A percentile compares a stretch with the other conserved stretches of the same genome.
phyloP scores from a whole-genome alignment of 495 filamentous ascomycete species.

The Hypoxylon intermedium region DNA sequence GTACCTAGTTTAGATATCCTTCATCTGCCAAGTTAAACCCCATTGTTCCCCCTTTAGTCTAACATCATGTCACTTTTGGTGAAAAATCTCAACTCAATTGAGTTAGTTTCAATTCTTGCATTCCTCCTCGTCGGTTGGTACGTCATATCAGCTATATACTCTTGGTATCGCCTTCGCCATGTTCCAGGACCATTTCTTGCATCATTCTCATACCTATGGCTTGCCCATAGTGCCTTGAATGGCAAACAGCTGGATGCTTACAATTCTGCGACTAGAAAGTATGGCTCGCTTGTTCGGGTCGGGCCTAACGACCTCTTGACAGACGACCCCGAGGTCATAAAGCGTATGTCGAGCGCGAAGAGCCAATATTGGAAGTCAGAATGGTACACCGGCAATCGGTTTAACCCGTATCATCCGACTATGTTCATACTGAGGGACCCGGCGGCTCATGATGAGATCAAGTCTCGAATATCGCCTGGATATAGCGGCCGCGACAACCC shows the following conservation, averaged over 20 bases:
- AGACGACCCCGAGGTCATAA: neutral
- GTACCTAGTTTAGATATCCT: too few relatives aligned
- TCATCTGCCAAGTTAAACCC: too few relatives aligned
- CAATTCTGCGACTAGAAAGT: constrained; percentile 16
- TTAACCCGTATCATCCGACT: constrained; percentile 49
- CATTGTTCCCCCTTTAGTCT: neutral
- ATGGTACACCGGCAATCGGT: constrained; percentile 51
- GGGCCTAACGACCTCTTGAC: constrained; percentile 40
- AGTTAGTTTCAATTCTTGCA: neutral
- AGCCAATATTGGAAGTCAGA: constrained; percentile 40
- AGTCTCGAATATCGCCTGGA: constrained; percentile 13
- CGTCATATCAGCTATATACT: constrained; percentile 21
- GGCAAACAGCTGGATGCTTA: constrained; percentile 25
- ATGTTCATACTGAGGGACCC: constrained; percentile 45
- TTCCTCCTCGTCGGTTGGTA: constrained; percentile 11
- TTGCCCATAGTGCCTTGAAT: constrained; percentile 19
- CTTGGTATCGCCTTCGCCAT: constrained; percentile 41
- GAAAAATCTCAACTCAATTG: neutral
- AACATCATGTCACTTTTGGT: neutral
- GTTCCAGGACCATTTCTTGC: constrained; percentile 37
- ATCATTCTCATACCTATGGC: constrained; percentile 31
- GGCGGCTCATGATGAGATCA: neutral
- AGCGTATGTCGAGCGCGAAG: constrained; percentile 46
- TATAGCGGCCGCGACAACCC: constrained; percentile 59
- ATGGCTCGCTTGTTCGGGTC: constrained; percentile 39